Base-by-base conservation (phyloP, 176 grass and related monocot genomes). In the Guadua angustifolia region DNA sequence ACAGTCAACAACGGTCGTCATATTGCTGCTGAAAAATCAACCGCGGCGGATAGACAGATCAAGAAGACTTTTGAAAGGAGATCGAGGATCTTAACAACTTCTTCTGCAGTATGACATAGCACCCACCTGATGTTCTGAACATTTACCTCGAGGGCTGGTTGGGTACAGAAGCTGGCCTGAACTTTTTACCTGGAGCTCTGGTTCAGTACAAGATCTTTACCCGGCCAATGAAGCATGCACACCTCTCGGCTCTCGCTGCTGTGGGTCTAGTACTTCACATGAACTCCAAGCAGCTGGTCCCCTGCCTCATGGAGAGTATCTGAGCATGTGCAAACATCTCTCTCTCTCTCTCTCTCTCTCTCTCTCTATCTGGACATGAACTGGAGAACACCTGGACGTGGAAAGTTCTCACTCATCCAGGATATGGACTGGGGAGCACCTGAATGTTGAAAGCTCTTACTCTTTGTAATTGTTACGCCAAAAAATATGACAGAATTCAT, bases 391-490 rank as follows among this genome's bases (percentile, higher is more conserved):
- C 68, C 80, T 73, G 55, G 19, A 74, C 57, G 78, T 68, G 47
- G 49, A 81, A 74, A 69, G 75, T 29, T 35, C 75, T 39, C 55
- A 52, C 9, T 38, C 55, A 29, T 39, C 3, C 39, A 29, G 61
- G 71, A 26, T 57, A 57, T 67, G 58, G 46, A 19, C 69, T 59
- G 69, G 4, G 50, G 51, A 82, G 72, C 42, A 88, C 85, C 85
- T 82, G 79, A 76, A 74, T 74, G 69, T 18, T 5, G 77, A 81
- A 87, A 86, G 53, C 83, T 83, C 45, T 22, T 64, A 0, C 56
- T 44, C 19, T 32, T 24, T 61, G 21, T 44, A 74, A 29, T 29
- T 29, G 29, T 29, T 29, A 1, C 29, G 29, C 29, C 29, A 1
- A 29, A 29, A 29, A 29, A 29, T 29, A 29, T 29, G 29, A 29